Base-by-base conservation (phyloP, 2,329 filamentous ascomycete genomes). In the Apiospora malaysiana region DNA sequence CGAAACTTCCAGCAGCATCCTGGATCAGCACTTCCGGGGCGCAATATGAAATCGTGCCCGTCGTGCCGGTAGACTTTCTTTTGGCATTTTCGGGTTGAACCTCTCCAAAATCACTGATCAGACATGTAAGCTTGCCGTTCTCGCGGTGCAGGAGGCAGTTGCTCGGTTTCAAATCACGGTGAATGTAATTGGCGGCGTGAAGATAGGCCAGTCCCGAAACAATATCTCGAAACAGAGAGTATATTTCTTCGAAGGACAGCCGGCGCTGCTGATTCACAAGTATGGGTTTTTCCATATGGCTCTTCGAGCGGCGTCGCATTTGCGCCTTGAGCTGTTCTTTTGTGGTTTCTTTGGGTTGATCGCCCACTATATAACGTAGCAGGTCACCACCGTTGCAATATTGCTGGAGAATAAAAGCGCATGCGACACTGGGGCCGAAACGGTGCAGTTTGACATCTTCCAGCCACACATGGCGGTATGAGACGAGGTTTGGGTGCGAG, bases 31-130 rank as follows among this genome's bases (percentile, higher is more conserved):
- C 97, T 81, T 99, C 96, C 0, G 96, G 96, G 0, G 96, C 96
- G 81, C 96, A 99, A 81, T 98, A 99, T 0, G 95, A 98, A 65
- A 99, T 96, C 0, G 96, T 99, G 1, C 96, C 96, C 0, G 96
- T 99, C 0, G 94, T 93, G 1, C 96, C 96, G 0, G 95, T 97
- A 0, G 94, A 97, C 71, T 92, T 93, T n/a, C 96, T 90, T 21
- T 90, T 89, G 0, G 89, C 89, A 77, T 95, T 92, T 74, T 95
- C 93, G 1, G 91, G 88, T 79, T 99, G 97, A 0, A 98, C 95
- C 81, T 99, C 96, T 51, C 97, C 96, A 83, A 99, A 99, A 79
- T 99, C 96, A 79, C 95, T 98, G 70, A 99, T 97, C 21, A 99
- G 85, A 66, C 97, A 97, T 69, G 88, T 89, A 14, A 94, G 84